Percentiles rank a stretch among this genome's conserved stretches.
Conservation (phyloP, 768 basidiomycete genomes). For the Auricularia sp. region DNA sequence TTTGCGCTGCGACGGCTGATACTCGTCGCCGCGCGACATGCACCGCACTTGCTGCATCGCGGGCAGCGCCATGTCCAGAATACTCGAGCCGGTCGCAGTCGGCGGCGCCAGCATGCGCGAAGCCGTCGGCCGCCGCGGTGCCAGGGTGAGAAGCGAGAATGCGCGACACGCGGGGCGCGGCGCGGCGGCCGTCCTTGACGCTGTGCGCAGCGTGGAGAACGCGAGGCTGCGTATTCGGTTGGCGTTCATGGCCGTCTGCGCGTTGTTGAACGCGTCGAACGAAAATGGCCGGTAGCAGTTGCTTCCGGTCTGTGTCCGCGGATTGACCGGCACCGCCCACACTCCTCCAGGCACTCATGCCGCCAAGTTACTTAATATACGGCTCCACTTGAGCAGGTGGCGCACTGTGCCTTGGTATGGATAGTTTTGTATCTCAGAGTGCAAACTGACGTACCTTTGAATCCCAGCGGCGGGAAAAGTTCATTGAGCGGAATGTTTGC, state of each 20-base stretch:
- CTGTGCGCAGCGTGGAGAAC: not conserved
- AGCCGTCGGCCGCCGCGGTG: not conserved
- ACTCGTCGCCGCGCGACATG: conserved; percentile 72
- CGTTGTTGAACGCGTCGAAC: too few species aligned
- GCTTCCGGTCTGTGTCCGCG: too few species aligned
- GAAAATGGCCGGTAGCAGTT: too few species aligned
- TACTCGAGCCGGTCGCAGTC: not conserved
- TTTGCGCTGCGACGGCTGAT: conserved; percentile 91
- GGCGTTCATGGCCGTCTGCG: not conserved
- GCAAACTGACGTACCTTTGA: too few species aligned
- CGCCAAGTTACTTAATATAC: too few species aligned
- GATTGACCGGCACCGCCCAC: too few species aligned
- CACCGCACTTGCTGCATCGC: conserved; percentile 43
- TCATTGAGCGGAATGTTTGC: not conserved
- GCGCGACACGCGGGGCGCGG: not conserved
- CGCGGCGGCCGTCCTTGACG: not conserved
- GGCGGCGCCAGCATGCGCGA: not conserved
- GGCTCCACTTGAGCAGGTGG: too few species aligned
- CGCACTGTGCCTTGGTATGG: too few species aligned
- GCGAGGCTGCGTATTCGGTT: not conserved
- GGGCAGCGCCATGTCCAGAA: not conserved
- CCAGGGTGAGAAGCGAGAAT: not conserved
- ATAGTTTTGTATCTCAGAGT: too few species aligned
- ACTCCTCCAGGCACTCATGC: too few species aligned
- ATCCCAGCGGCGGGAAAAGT: not conserved